phyloP scores from a whole-genome alignment of 257 asterid genomes.

The Solanum sejunctum region DNA sequence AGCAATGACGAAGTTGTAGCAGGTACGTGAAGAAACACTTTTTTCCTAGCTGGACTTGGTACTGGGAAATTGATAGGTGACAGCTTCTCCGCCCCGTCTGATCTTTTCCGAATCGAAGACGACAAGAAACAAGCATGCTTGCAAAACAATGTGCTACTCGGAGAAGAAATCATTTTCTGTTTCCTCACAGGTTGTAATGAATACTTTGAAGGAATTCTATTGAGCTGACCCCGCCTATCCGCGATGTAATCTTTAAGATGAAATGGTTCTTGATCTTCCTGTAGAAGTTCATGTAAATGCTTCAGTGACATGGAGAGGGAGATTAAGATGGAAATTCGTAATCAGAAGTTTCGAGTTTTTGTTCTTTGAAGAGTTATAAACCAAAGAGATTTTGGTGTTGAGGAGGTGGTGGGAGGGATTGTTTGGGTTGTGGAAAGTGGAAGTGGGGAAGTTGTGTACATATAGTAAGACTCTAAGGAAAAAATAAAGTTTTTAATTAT shows the following conservation, averaged over 20 bases:
- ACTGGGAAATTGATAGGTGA: constrained; percentile 36
- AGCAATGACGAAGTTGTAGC: constrained; percentile 54
- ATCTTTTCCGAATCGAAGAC: constrained; percentile 15
- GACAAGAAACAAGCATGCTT: constrained; percentile 58
- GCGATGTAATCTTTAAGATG: constrained; percentile 46
- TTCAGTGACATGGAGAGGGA: constrained; percentile 13
- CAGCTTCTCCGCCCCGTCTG: constrained; percentile 26
- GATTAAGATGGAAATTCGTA: not conserved
- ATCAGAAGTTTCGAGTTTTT: not conserved
- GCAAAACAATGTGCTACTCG: not conserved
- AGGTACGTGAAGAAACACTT: constrained; percentile 37
- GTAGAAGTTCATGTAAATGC: constrained; percentile 50
- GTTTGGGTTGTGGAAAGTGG: not conserved
- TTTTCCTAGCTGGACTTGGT: not conserved
- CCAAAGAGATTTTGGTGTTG: not conserved
- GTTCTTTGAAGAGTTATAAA: constrained; percentile 28
- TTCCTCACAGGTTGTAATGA: constrained; percentile 19
- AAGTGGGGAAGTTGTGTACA: not conserved
- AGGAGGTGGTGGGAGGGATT: not conserved
- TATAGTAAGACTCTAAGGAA: not conserved
- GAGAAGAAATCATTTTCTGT: constrained; percentile 21
- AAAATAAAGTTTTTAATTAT: not conserved
- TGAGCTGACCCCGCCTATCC: constrained; percentile 32
- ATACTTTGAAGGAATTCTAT: not conserved
- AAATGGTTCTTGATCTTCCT: constrained; percentile 83